Base-by-base conservation (phyloP, 352 stramenopile species). In the Globisporangium perplexum region DNA sequence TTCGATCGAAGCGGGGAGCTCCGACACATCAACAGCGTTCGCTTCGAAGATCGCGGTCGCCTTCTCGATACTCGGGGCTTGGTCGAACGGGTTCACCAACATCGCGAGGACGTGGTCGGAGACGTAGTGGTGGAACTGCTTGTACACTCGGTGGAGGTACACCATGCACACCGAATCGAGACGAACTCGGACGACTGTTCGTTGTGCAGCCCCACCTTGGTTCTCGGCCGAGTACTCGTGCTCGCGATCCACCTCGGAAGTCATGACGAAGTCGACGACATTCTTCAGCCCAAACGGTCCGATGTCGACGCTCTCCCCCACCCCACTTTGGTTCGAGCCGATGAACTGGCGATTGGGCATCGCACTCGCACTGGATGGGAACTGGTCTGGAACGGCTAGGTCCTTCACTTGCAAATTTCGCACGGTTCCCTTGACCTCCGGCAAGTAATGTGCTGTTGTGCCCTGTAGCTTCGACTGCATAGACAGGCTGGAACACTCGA, bases 141-240 rank as follows among this genome's bases (percentile, higher is more conserved):
- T 95, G 68, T 88, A 90, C 33, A 95, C 75, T 31, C 85, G 81
- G 60, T 93, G 85, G 26, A 95, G 63, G 45, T 95, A 93, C 41
- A 81, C 66, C n/a, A 90, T 60, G 50, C 80, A 88, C 10, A 93
- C 75, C 1, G 85, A 89, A 51, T 95, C 85, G 23, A 95, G 62
- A 4, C 82, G 81, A 44, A 86, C 66, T 44, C 63, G 74, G 47
- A 81, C 63, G 23, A 69, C 30, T 45, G 68, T 57, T 15, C 53
- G 55, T 14, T 48, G 45, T 7, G 36, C 42, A 66, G 62, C 48
- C n/a, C 41, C 36, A 30, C 18, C 8, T 26, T 48, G 57, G 35
- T 28, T 47, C 45, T 47, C 50, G 38, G 44, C 53, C 33, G 47
- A n/a, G 38, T 50, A 38, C 49, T 38, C 22, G n/a, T 39, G 47